Percentiles rank a stretch among this genome's conserved stretches.
Evolutionary conservation across 2,329 filamentous ascomycete genomes (phyloP).

Genomic region (Botrytis pseudocinerea): DNA sequence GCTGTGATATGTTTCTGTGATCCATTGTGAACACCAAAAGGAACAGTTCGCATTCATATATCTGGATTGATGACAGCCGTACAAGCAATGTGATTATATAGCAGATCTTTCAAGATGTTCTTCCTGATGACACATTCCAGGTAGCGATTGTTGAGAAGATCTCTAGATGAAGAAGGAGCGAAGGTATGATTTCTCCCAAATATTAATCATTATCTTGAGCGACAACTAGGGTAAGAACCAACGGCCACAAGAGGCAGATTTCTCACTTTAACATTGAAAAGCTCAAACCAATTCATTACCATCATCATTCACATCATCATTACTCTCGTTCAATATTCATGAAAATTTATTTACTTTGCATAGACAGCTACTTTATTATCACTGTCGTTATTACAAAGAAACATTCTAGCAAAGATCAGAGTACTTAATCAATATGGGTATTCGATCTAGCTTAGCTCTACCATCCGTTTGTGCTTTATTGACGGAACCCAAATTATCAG

Average conservation of each 20-base stretch:
- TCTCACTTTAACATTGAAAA: not conserved
- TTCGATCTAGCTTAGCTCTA: not conserved
- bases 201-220: not conserved
- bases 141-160: not conserved
- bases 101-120: not conserved
- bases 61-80: not conserved
- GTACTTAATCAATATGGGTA: not conserved
- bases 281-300: not conserved
- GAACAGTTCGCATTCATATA: not conserved
- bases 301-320: not conserved
- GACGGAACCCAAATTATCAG: constrained; percentile 2
- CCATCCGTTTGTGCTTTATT: not conserved
- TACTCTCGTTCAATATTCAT: not conserved
- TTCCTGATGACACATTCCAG: not conserved
- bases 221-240: not conserved
- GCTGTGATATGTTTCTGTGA: not conserved
- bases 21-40: not conserved
- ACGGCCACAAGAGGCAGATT: not conserved
- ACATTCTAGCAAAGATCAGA: not conserved
- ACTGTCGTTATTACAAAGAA: not conserved
- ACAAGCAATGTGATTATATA: not conserved
- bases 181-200: not conserved
- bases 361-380: not conserved
- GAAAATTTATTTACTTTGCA: not conserved
- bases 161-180: not conserved